Evolutionary conservation across 2,329 filamentous ascomycete genomes (phyloP).

Genomic region (Talaromyces funiculosus): DNA sequence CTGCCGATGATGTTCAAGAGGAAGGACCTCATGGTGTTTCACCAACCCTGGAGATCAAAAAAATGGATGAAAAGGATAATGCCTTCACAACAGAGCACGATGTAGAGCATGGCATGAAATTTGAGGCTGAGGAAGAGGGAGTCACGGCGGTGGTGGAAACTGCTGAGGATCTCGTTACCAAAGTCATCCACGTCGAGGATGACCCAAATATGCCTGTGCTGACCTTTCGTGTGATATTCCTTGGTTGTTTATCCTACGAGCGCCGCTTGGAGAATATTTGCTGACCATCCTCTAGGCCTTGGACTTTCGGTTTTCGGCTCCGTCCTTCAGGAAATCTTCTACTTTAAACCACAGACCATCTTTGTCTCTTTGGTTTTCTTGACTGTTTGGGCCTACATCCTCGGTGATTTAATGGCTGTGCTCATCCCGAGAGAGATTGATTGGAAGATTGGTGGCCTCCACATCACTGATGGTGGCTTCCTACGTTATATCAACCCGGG

Average conservation of each 20-base stretch:
- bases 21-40: not conserved
- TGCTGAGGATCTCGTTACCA: constrained; percentile 27
- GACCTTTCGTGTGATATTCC: constrained; percentile 37
- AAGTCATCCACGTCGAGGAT: constrained; percentile 33
- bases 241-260: constrained; percentile 23
- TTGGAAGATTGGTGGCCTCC: constrained; percentile 19
- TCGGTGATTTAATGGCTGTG: constrained; percentile 36
- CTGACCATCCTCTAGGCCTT: constrained; percentile 18
- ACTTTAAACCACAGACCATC: constrained; percentile 36
- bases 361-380: constrained; percentile 43
- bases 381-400: constrained; percentile 40
- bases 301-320: constrained; percentile 34
- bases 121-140: not conserved
- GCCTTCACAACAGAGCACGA: not conserved
- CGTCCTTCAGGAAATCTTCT: constrained; percentile 42
- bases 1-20: not conserved
- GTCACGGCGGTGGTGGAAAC: not conserved
- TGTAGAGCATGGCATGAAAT: not conserved
- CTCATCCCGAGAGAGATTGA: constrained; percentile 29
- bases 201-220: constrained; percentile 31
- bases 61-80: not conserved
- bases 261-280: not conserved
- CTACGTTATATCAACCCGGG: constrained; percentile 35
- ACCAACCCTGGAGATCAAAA: not conserved
- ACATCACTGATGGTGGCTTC: not conserved